phyloP scores from a whole-genome alignment of 2,329 filamentous ascomycete genomes.

The Ramularia endophylla region DNA sequence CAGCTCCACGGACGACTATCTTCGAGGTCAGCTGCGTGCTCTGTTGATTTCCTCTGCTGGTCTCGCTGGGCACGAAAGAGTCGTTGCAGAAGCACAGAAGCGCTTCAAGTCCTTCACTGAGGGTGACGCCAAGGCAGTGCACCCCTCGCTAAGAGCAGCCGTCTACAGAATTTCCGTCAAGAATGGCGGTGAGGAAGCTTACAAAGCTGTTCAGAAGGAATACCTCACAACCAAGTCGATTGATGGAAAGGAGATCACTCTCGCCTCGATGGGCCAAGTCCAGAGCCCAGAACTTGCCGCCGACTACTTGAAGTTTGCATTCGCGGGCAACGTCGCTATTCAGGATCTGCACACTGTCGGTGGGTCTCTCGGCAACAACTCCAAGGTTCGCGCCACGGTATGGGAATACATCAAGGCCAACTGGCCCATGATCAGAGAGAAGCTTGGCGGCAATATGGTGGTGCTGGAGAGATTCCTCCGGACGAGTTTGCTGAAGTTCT shows the following conservation, averaged over 20 bases:
- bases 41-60: slow-evolving; percentile 72
- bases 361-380: slow-evolving; percentile 66
- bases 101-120: slow-evolving; percentile 76
- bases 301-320: slow-evolving; percentile 64
- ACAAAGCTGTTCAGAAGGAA: slow-evolving; percentile 73
- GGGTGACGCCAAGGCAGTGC: slow-evolving; percentile 63
- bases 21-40: slow-evolving; percentile 75
- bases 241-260: slow-evolving; percentile 83
- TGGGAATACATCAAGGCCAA: slow-evolving; percentile 84
- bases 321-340: slow-evolving; percentile 75
- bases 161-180: slow-evolving; percentile 76
- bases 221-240: slow-evolving; percentile 77
- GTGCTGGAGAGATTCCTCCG: slow-evolving; percentile 85
- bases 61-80: slow-evolving; percentile 64
- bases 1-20: slow-evolving; percentile 69
- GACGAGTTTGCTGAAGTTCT: slow-evolving; percentile 70
- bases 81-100: slow-evolving; percentile 65
- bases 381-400: slow-evolving; percentile 63
- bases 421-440: slow-evolving; percentile 67
- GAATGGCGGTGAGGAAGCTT: slow-evolving; percentile 64
- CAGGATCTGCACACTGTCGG: slow-evolving; percentile 85
- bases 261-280: slow-evolving; percentile 69
- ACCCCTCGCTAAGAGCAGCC: slow-evolving; percentile 73
- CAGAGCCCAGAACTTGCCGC: slow-evolving; percentile 63
- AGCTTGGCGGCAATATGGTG: slow-evolving; percentile 74